Evolutionary conservation across 495 filamentous ascomycete species (phyloP).

Genomic region (Cryomyces antarcticus): DNA sequence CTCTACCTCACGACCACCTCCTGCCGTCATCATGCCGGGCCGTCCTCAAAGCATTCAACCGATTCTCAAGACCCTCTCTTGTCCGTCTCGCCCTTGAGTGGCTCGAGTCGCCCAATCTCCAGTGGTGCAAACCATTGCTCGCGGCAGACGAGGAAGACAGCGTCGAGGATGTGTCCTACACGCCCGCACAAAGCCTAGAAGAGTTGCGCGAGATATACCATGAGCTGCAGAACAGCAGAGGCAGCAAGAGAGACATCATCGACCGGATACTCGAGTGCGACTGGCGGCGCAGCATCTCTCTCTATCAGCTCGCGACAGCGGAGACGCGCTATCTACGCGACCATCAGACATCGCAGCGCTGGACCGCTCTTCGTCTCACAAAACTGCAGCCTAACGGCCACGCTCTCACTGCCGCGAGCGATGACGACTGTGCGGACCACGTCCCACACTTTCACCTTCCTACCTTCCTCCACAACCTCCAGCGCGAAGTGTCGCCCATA

Average conservation of each 20-base stretch:
- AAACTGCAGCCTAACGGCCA: constrained; percentile 13
- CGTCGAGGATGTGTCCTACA: constrained; percentile 27
- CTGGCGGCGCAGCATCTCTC: constrained; percentile 55
- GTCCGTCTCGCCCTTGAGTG: constrained; percentile 50
- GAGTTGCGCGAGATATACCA: constrained; percentile 44
- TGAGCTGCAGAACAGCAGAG: constrained; percentile 33
- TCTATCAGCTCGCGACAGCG: constrained; percentile 64
- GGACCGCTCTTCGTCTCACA: constrained; percentile 46
- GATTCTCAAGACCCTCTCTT: constrained; percentile 49
- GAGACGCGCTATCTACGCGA: constrained; percentile 64
- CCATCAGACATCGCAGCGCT: constrained; percentile 48
- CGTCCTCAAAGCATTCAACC: constrained; percentile 41
- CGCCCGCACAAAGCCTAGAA: constrained; percentile 36
- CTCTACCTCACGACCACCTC: constrained; percentile 28
- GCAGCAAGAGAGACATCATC: constrained; percentile 50
- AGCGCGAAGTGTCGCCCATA: constrained; percentile 46
- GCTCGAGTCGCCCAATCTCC: constrained; percentile 42
- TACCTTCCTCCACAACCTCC: constrained; percentile 53
- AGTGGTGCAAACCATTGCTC: constrained; percentile 34
- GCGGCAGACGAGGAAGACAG: constrained; percentile 19
- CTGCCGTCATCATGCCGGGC: constrained; percentile 42
- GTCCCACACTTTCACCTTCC: constrained; percentile 58
- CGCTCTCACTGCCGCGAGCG: constrained; percentile 18
- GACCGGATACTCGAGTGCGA: constrained; percentile 63
- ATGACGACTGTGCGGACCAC: constrained; percentile 14